A percentile compares a stretch with the other conserved stretches of the same genome.
Evolutionary conservation across 176 grass and related monocot species (phyloP).

Genomic region (Secale cereale): DNA sequence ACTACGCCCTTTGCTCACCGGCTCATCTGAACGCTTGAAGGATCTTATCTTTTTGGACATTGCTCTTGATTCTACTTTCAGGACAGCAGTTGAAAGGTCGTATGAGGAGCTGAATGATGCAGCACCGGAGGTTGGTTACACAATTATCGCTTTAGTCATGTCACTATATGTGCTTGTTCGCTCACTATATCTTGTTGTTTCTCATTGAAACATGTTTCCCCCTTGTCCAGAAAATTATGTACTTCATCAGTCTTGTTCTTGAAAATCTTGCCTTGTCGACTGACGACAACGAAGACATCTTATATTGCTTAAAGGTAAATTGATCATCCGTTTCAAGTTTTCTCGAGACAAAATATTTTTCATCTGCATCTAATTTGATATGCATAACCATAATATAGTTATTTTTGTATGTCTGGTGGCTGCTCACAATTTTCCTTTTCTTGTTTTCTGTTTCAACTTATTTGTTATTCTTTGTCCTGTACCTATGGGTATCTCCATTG

Average conservation of each 20-base stretch:
- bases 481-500: background rate
- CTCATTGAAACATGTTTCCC: conserved; percentile 20
- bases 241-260: conserved; percentile 88
- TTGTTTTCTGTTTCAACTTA: background rate
- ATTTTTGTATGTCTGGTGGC: conserved; percentile 4
- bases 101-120: conserved; percentile 76
- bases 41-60: conserved; percentile 99
- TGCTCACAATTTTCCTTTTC: background rate
- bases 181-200: conserved; percentile 17
- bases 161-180: conserved; percentile 7
- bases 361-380: conserved; percentile 8
- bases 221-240: conserved; percentile 86
- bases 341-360: background rate
- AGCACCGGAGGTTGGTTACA: conserved; percentile 62
- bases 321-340: conserved; percentile 15
- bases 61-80: conserved; percentile 92
- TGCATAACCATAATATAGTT: background rate
- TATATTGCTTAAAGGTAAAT: conserved; percentile 91
- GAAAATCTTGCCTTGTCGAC: conserved; percentile 95
- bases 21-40: conserved; percentile 71
- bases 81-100: conserved; percentile 90
- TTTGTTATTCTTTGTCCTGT: conserved; percentile 9
- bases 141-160: conserved; percentile 5
- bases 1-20: conserved; percentile 66
- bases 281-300: conserved; percentile 90